Percentiles rank a stretch among this genome's conserved stretches.
Conservation (phyloP, 208 protist genomes). For the Acanthamoeba lenticulata region DNA sequence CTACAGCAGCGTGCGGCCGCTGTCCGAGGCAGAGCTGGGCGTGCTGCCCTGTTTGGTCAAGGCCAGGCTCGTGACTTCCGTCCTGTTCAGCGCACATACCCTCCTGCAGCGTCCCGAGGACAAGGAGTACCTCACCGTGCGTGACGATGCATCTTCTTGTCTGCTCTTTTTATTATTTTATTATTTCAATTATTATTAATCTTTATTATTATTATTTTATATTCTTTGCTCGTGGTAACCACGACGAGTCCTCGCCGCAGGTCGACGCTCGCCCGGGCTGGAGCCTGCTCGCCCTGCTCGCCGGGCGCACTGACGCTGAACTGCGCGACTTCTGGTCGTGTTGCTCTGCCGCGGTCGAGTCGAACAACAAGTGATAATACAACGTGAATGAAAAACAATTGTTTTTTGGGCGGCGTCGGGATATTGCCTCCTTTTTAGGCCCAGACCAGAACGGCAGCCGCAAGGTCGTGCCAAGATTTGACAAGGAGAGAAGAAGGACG, state of each 20-base stretch:
- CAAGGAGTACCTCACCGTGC: conserved; percentile 30
- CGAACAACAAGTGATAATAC: no score
- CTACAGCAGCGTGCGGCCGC: not conserved
- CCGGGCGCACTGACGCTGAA: not conserved
- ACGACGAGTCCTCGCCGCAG: not conserved
- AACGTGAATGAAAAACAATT: no score
- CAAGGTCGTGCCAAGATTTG: no score
- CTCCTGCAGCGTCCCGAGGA: not conserved
- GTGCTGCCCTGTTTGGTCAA: conserved; percentile 10
- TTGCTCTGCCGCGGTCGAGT: not conserved
- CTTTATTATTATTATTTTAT: no score
- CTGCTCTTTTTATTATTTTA: no score
- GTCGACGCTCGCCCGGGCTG: conserved; percentile 25
- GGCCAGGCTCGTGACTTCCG: not conserved
- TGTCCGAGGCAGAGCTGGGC: not conserved
- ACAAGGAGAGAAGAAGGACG: no score
- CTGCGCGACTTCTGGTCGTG: not conserved
- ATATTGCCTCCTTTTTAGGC: no score
- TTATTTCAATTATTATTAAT: no score
- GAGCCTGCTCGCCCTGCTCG: not conserved
- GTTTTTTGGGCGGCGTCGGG: no score
- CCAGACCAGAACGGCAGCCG: no score
- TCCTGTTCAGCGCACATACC: conserved; percentile 10
- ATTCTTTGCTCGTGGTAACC: not conserved
- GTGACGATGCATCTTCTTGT: not conserved